Percentiles rank a stretch among this genome's conserved stretches.
Evolutionary conservation across 2,329 filamentous ascomycete genomes (phyloP).

Genomic region (Ampelomyces quisqualis): DNA sequence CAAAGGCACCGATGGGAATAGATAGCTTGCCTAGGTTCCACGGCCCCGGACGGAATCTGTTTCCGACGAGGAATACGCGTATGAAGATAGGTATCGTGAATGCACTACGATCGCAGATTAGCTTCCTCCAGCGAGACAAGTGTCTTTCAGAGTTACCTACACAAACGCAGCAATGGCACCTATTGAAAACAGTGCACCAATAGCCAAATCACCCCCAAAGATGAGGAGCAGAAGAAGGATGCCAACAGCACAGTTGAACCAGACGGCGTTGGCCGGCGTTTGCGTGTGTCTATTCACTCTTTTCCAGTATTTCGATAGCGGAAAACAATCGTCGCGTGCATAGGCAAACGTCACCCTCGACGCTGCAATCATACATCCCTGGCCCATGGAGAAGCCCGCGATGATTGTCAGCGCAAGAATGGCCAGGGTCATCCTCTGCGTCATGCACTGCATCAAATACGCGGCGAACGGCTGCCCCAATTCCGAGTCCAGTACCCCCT

Average conservation of each 20-base stretch:
- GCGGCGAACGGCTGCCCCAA: conserved; percentile 71
- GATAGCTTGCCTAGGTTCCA: conserved; percentile 67
- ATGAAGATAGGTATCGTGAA: conserved; percentile 62
- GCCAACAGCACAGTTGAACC: conserved; percentile 64
- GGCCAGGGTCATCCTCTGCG: conserved; percentile 60
- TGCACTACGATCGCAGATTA: conserved; percentile 25
- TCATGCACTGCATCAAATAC: conserved; percentile 66
- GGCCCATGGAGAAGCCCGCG: conserved; percentile 70
- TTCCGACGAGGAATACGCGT: conserved; percentile 60
- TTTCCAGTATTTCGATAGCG: conserved; percentile 60
- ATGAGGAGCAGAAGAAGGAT: conserved; percentile 63
- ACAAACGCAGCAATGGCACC: conserved; percentile 69
- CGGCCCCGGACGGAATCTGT: conserved; percentile 65
- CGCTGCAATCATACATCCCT: conserved; percentile 69
- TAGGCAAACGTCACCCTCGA: conserved; percentile 72
- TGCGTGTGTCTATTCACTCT: conserved; percentile 60
- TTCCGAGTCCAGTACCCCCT: conserved; percentile 58
- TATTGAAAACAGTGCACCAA: conserved; percentile 69
- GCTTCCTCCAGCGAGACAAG: neutral
- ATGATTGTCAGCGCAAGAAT: conserved; percentile 67
- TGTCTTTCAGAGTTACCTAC: conserved; percentile 18
- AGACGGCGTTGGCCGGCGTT: conserved; percentile 70
- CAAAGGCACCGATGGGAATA: conserved; percentile 57
- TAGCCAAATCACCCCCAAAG: conserved; percentile 62
- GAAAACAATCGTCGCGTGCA: conserved; percentile 70